phyloP scores from a whole-genome alignment of 164 flowering plant genomes.

The Litsea cubeba region DNA sequence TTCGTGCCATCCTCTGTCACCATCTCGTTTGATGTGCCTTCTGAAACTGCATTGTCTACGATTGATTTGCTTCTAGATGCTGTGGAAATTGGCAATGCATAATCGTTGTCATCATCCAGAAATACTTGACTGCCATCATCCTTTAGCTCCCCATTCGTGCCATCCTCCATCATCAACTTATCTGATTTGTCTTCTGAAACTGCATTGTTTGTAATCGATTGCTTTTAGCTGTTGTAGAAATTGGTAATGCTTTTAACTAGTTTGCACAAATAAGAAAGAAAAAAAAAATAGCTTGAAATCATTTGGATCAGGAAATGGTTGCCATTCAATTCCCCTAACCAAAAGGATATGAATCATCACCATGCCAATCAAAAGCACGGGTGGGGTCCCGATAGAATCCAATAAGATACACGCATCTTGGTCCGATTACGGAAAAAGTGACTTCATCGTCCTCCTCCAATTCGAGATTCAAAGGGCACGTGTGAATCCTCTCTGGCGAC shows the following conservation, averaged over 20 bases:
- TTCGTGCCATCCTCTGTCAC: constrained; percentile 21
- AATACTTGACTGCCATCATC: constrained; percentile 15
- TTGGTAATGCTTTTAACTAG: no score
- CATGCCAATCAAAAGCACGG: constrained; percentile 2
- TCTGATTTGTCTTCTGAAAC: constrained; percentile 18
- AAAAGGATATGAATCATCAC: constrained; percentile 59
- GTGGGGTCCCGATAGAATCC: constrained; percentile 41
- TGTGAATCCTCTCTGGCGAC: constrained; percentile 59
- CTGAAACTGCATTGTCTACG: neutral
- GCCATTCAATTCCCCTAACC: neutral
- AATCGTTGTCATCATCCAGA: no score
- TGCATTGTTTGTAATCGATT: no score
- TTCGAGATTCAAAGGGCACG: constrained; percentile 61
- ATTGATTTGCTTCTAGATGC: no score
- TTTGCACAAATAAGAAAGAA: neutral
- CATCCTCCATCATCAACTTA: constrained; percentile 22
- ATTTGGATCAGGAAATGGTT: neutral
- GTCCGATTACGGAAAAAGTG: constrained; percentile 70
- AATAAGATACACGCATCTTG: constrained; percentile 70
- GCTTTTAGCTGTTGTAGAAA: no score
- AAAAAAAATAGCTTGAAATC: neutral
- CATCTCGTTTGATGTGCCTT: constrained; percentile 22
- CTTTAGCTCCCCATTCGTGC: constrained; percentile 22
- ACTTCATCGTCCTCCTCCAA: constrained; percentile 66
- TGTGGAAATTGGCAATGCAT: no score